Base-by-base conservation (phyloP, 805 yeast species). In the Kregervanrija delftensis region DNA sequence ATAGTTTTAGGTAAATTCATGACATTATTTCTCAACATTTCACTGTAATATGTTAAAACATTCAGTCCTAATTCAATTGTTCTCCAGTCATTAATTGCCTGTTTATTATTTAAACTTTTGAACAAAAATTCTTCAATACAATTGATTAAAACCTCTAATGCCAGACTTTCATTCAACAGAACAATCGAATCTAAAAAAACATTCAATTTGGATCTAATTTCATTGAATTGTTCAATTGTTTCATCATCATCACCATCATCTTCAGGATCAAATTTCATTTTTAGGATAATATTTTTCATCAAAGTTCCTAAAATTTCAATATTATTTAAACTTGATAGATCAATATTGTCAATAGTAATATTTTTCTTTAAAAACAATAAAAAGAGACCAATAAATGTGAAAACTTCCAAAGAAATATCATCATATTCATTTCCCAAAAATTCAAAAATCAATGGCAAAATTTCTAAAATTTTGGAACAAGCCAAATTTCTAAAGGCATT, bases 371-470 rank as follows among this genome's bases (percentile, higher is more conserved):
- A 66, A 37, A 83, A 73, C 10, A 86, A 66, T 49, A 93, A 68
- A 59, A 82, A 89, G 42, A 80, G 85, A 34, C 86, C 77, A 39
- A 93, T 68, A 55, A 88, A 85, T 8, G 93, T 83, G 57, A 91
- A 84, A 6, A 88, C 84, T 61, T 87, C 95, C 34, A 75, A 71
- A 1, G 95, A 79, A 11, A 91, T 83, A 53, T 93, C 97, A 62
- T 93, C 98, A 58, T 83, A 89, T 50, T 83, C 95, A 60, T 88
- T 84, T 30, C 78, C 74, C 59, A 93, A 72, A 51, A 83, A 86
- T 47, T 72, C 73, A 47, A 91, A 72, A 8, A 85, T 69, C 30
- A 80, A 69, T 16, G 97, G 96, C 70, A 87, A 77, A 14, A 86
- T 68, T 45, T 77, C 76, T 30, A 80, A 61, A 14, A 86, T 68